These are phyloP conservation scores for Haemoproteus tartakovskyi DNA, from an alignment of 169 alveolate species.

Conservation along the genomic window DNA sequence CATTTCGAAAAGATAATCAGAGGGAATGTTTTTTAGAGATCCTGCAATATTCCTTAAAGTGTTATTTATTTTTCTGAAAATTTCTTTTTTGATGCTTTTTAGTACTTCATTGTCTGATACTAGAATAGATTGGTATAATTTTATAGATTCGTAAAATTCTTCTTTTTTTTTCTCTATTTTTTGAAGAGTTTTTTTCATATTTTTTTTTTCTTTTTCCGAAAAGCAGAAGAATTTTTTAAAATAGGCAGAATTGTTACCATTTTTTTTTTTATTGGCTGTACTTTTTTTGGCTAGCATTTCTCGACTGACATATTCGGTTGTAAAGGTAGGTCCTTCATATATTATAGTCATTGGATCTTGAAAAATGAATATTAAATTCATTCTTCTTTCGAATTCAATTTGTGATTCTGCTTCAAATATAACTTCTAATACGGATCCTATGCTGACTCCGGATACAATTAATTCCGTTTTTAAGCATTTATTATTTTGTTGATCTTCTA, in stretches of 20 bases:
- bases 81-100: slow-evolving; percentile 48
- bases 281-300: slow-evolving; percentile 9
- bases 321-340: slow-evolving; percentile 81
- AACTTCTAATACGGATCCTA: slow-evolving; percentile 89
- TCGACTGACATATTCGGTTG: slow-evolving; percentile 72
- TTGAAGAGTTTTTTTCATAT: slow-evolving; percentile 15
- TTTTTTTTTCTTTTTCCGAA: slow-evolving; percentile 27
- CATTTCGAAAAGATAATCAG: not conserved
- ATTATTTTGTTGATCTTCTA: slow-evolving; percentile 82
- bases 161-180: slow-evolving; percentile 34
- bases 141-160: slow-evolving; percentile 67
- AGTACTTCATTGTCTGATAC: slow-evolving; percentile 63
- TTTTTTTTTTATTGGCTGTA: slow-evolving; percentile 8
- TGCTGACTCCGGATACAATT: slow-evolving; percentile 87
- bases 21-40: slow-evolving; percentile 3
- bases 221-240: slow-evolving; percentile 28
- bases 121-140: slow-evolving; percentile 70
- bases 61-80: slow-evolving; percentile 35
- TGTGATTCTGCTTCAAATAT: slow-evolving; percentile 85
- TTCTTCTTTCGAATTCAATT: slow-evolving; percentile 80
- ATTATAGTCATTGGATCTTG: slow-evolving; percentile 80
- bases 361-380: slow-evolving; percentile 86
- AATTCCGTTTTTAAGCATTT: slow-evolving; percentile 86
- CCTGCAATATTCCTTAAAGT: slow-evolving; percentile 21
- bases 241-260: slow-evolving; percentile 21